Percentiles rank a stretch among this genome's conserved stretches.
These are phyloP conservation scores for Rhamnella rubrinervis DNA, from an alignment of 331 rosid genomes.

Conservation along the genomic window DNA sequence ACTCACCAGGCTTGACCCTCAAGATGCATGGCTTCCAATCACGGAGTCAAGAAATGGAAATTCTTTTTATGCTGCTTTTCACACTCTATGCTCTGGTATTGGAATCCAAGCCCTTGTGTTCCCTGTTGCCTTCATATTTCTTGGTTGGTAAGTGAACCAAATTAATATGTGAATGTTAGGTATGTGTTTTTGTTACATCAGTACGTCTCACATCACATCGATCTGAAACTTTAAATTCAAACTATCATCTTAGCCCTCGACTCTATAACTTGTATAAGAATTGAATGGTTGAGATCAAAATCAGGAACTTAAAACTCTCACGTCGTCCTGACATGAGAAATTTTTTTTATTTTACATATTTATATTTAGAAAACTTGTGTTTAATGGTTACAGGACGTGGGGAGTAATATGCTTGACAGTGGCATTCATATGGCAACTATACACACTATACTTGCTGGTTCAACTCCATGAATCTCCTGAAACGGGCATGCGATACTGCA, in stretches of 20 bases:
- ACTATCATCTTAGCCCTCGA: no score
- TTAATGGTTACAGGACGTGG: constrained; percentile 29
- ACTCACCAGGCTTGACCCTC: constrained; percentile 32
- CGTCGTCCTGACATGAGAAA: no score
- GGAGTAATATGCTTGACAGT: constrained; percentile 32
- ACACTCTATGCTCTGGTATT: constrained; percentile 33
- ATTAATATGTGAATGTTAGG: neutral
- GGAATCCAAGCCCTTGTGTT: constrained; percentile 38
- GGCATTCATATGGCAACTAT: constrained; percentile 45
- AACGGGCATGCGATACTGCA: constrained; percentile 41
- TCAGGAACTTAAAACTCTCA: no score
- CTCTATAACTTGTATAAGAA: no score
- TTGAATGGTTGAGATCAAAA: no score
- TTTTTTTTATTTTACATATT: no score
- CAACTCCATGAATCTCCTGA: constrained; percentile 44
- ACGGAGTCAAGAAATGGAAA: constrained; percentile 43
- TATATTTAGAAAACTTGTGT: no score
- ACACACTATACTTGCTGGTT: constrained; percentile 41
- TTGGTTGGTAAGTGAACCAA: constrained; percentile 31
- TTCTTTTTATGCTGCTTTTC: constrained; percentile 39
- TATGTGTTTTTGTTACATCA: no score
- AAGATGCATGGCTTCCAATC: constrained; percentile 45
- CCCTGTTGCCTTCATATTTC: constrained; percentile 32
- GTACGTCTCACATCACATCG: no score
- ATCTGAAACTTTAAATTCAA: no score